These are phyloP conservation scores for Guadua angustifolia DNA, from an alignment of 176 grass and related monocot genomes.

Conservation along the genomic window DNA sequence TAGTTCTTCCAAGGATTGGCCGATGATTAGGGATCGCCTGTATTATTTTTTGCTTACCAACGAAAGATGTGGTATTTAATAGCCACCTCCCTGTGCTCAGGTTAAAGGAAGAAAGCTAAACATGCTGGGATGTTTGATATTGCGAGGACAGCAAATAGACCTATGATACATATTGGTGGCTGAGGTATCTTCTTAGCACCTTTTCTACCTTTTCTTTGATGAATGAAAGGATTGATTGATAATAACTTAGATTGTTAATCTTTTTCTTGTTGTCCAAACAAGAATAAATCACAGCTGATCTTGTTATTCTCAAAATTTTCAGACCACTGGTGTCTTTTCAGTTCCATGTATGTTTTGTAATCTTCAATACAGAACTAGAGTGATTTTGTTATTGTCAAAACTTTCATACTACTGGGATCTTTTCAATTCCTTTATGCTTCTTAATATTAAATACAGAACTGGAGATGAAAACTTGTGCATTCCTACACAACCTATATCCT, in stretches of 20 bases:
- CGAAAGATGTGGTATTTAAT: slow-evolving; percentile 20
- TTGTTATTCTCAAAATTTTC: not conserved
- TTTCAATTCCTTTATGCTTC: slow-evolving; percentile 13
- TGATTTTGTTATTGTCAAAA: not conserved
- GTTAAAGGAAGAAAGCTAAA: slow-evolving; percentile 95
- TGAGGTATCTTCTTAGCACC: slow-evolving; percentile 48
- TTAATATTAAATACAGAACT: not conserved
- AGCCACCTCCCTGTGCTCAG: slow-evolving; percentile 47
- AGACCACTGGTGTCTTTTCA: not conserved
- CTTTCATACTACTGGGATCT: not conserved
- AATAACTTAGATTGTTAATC: not conserved
- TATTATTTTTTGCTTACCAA: slow-evolving; percentile 16
- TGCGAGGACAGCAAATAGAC: slow-evolving; percentile 81
- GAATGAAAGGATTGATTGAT: not conserved
- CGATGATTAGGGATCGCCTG: not conserved
- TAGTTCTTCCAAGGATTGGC: not conserved
- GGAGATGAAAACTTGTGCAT: not conserved
- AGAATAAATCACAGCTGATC: not conserved
- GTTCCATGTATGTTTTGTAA: not conserved
- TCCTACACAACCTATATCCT: not conserved
- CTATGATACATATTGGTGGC: slow-evolving; percentile 97
- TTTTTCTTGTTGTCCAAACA: not conserved
- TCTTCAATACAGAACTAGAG: not conserved
- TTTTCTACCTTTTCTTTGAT: not conserved
- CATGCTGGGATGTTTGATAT: slow-evolving; percentile 91